These are phyloP conservation scores for Persicaria tinctoria DNA, from an alignment of 148 eudicot species.

Conservation along the genomic window DNA sequence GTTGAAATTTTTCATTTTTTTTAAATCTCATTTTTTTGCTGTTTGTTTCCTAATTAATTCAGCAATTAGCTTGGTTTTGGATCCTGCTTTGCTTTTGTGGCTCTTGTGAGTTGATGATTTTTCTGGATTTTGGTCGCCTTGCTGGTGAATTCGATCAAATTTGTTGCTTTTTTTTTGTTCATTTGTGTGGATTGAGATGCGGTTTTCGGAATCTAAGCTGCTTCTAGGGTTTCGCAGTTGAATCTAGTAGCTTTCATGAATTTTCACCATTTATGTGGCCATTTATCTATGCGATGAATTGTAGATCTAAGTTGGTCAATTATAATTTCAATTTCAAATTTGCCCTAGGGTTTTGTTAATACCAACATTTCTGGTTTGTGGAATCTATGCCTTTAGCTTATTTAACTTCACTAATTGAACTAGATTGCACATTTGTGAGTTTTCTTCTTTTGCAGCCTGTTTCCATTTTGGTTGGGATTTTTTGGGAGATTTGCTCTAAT, in stretches of 20 bases:
- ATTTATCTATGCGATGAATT: not conserved
- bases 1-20: not conserved
- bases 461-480: not conserved
- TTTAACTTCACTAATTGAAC: conserved; percentile 5
- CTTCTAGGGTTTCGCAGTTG: not conserved
- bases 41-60: conserved; percentile 5
- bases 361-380: not conserved
- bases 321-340: not conserved
- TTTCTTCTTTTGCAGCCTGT: conserved; percentile 6
- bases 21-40: not conserved
- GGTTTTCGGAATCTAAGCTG: not conserved
- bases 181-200: not conserved
- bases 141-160: not conserved
- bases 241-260: not conserved
- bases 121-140: not conserved
- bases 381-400: conserved; percentile 1
- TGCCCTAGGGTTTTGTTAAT: conserved; percentile 11
- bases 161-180: not conserved
- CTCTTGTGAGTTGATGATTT: not conserved
- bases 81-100: not conserved
- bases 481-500: not conserved
- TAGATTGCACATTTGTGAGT: not conserved
- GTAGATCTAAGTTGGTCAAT: conserved; percentile 12
- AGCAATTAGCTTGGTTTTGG: not conserved
- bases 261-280: not conserved